phyloP scores from a whole-genome alignment of 2,329 filamentous ascomycete genomes.

The Exserohilum rostratum region DNA sequence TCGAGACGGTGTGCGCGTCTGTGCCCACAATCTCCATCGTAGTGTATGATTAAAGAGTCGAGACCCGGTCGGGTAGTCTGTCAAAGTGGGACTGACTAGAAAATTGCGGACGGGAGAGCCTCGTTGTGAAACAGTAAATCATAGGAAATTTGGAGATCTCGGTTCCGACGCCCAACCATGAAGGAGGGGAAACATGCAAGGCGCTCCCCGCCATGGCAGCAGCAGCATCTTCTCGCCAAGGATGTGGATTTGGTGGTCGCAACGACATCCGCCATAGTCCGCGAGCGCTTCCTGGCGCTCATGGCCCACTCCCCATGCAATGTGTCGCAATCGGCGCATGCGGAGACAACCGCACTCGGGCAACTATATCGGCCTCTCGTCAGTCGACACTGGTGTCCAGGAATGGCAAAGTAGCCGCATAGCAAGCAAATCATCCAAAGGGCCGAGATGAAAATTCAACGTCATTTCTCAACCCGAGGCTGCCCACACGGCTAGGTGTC shows the following conservation, averaged over 20 bases:
- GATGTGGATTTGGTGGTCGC: constrained; percentile 9
- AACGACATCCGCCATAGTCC: constrained; percentile 3
- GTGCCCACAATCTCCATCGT: constrained; percentile 14
- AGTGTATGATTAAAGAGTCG: constrained; percentile 15
- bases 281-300: constrained; percentile 24
- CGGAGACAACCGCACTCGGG: constrained; percentile 11
- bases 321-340: constrained; percentile 19
- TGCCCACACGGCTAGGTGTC: constrained; percentile 4
- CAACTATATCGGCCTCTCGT: constrained; percentile 4
- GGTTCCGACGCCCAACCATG: constrained; percentile 19
- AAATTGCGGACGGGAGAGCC: constrained; percentile 20
- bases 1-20: constrained; percentile 20
- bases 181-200: constrained; percentile 15
- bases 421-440: constrained; percentile 3
- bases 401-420: constrained; percentile 6
- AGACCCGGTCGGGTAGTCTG: constrained; percentile 24
- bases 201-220: constrained; percentile 3
- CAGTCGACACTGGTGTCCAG: constrained; percentile 9
- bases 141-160: constrained; percentile 22
- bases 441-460: constrained; percentile 15
- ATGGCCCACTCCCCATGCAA: constrained; percentile 2
- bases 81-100: constrained; percentile 2
- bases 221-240: constrained; percentile 19
- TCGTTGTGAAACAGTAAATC: constrained; percentile 23
- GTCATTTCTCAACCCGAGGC: constrained; percentile 27